Evolutionary conservation across 352 stramenopile genomes (phyloP), one percentile per base, ranked within the genome.

Genomic region (Phytophthora vignae): DNA sequence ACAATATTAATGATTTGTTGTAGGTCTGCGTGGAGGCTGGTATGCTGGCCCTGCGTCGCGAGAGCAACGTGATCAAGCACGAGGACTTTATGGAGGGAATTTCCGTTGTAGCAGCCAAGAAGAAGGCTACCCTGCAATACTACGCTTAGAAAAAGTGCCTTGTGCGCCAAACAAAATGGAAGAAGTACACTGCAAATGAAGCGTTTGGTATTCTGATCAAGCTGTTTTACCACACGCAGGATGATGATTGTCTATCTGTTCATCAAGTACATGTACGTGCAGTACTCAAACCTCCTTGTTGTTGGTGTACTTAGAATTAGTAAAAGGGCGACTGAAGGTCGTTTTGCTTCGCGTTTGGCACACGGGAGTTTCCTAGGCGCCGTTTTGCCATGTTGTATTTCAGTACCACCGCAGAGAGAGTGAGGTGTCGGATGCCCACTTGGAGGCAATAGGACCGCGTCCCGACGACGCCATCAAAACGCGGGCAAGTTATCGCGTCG

Each of bases 41-140:
- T 64, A 99, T 99, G 97, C 79, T 99, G 49, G 98, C 98, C 25
- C 83, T 99, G 60, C 87, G 98, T 76, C 86, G 95, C 52, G 97
- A 99, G 61, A 97, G 90, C 57, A 94, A 88, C 40, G 88, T 98
- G 72, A 99, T 99, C 68, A 96, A 98, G 73, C 98, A 99, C 83
- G 96, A 99, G 78, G 97, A 99, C 84, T 99, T 99, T 78, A 99
- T 99, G 91, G 98, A 99, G 76, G 98, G 94, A n/a, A 99, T 99
- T 77, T 97, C 88, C 40, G 96, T 99, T 48, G 98, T 99, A 25
- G 82, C 95, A 33, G 96, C 97, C 59, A 99, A 99, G 83, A 99
- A 99, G 88, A 99, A 99, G 85, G 92, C 96, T 44, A 98, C 86
- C 67, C 83, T 99, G 77, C 94, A 99, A 81, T 99, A 99, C 78